Evolutionary conservation across 1,139 yeast genomes (phyloP).

Genomic region (Wickerhamomyces sp.): DNA sequence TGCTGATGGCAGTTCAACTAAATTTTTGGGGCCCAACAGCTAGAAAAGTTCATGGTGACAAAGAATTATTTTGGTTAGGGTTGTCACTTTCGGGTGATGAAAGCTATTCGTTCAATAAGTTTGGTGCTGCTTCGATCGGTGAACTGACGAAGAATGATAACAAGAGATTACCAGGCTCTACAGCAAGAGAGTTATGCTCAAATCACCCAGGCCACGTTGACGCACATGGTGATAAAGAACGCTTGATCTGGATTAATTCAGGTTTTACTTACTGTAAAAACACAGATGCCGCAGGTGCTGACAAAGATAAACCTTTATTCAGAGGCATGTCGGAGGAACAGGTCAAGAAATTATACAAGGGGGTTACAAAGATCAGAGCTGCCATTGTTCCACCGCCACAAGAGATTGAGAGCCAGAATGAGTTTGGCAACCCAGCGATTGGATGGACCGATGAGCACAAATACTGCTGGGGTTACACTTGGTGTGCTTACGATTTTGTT

Average conservation of each 20-base stretch:
- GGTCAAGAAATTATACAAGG: constrained; percentile 9
- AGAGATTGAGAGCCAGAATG: constrained; percentile 26
- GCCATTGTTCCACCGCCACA: constrained; percentile 24
- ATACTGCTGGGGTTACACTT: constrained; percentile 48
- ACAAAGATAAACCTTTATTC: constrained; percentile 16
- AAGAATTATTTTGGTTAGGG: constrained; percentile 55
- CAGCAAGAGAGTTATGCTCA: constrained; percentile 34
- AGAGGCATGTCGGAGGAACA: constrained; percentile 5
- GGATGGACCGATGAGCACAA: constrained; percentile 52
- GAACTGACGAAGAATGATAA: constrained; percentile 20
- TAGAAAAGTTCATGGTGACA: constrained; percentile 46
- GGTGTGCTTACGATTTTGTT: constrained; percentile 54
- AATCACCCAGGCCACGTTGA: constrained; percentile 42
- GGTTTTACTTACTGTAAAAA: constrained; percentile 51
- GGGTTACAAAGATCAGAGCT: constrained; percentile 12
- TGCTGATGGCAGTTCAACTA: constrained; percentile 40
- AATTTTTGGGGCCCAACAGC: constrained; percentile 23
- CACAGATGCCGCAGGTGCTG: constrained; percentile 12
- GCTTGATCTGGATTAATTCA: constrained; percentile 49
- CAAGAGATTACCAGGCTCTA: constrained; percentile 14
- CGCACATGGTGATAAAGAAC: constrained; percentile 30
- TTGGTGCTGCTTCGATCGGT: constrained; percentile 45
- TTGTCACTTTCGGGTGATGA: constrained; percentile 48
- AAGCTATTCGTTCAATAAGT: constrained; percentile 31
- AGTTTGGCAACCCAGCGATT: constrained; percentile 40